Base-by-base conservation (phyloP, 768 basidiomycete species). In the Naganishia kalamii region DNA sequence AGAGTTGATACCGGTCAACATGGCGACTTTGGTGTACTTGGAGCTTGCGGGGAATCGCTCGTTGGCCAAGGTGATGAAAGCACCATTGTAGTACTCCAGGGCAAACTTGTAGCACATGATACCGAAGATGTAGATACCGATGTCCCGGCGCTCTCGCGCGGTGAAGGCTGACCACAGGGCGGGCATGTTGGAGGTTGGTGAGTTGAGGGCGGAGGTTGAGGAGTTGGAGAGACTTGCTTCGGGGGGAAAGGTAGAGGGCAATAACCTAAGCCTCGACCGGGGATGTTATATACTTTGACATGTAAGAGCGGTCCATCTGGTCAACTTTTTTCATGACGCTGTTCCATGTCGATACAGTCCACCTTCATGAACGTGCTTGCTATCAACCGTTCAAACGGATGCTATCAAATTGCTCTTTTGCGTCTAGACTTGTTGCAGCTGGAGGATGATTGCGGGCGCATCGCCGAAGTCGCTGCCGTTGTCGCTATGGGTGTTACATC, bases 21-120 rank as follows among this genome's bases (percentile, higher is more conserved):
- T 62, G n/a, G 70, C 74, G 23, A 74, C 63, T 40, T 72, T 72
- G 33, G 68, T 65, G 63, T 74, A 72, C 8, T 70, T 60, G 23
- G 64, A 62, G 6, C 67, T 61, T 10, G 68, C 62, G 10, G 62
- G 57, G 63, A 72, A 72, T 3, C 72, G 67, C 43, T 72, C 67
- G 25, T 67, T 65, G n/a, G 68, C 65, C n/a, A 70, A 43, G n/a
- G 62, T 67, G 32, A 66, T 49, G 44, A 67, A 66, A 8, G 65
- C 21, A 1, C 67, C 63, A 59, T 65, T 70, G 52, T 65, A 67
- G 15, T 62, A 47, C 61, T 69, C 68, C 5, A 69, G 57, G 2
- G 61, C 68, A 41, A 69, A 49, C 54, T 69, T 69, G 68, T 69
- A 69, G 49, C 43, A 63, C 66, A 60, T 65, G 57, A 65, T 65